Evolutionary conservation across 345 rosid genomes (phyloP), one percentile per base, ranked within the genome.

Genomic region (Leavenworthia alabamica): DNA sequence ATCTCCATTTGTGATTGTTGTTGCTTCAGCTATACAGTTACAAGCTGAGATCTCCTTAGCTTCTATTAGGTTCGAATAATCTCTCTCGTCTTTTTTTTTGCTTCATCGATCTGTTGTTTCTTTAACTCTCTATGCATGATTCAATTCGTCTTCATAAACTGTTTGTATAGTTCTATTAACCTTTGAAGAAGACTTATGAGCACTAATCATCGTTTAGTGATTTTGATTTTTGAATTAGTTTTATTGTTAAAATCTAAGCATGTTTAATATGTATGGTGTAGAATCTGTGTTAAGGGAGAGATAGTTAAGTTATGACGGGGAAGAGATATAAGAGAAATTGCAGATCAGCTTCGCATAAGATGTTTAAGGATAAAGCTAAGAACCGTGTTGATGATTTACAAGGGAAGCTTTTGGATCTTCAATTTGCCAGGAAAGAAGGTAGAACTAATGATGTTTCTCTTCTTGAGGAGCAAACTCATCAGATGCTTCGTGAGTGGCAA

Each of bases 401-500:
- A 68, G 96, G 87, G 20, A 82, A 81, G 82, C 77, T 93, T 53
- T 39, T 79, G 75, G 92, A 94, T 78, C 90, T 94, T 67, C 99
- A 94, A 60, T 84, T 80, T 73, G 97, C 99, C 0, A 80, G 95
- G 77, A 94, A 88, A 74, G 96, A 88, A 70, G 82, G 93, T 64
- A 90, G 99, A 14, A n/a, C 6, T 5, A 19, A 72, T 33, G 96
- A 94, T 72, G 97, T 71, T 1, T 68, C 78, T 1, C 80, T 94
- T 33, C 95, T 94, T 4, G 99, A 88, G 79, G 99, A 94, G 79
- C 99, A 88, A 75, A 95, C 90, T 8, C 95, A 94, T 73, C 99
- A 94, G 87, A 94, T 90, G 99, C 97, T 94, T 15, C 86, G 97
- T 6, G 99, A 94, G 53, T 94, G 99, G 99, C 90, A 90, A 73